phyloP scores from a whole-genome alignment of 2,329 filamentous ascomycete species.

The Colletotrichum limetticola region DNA sequence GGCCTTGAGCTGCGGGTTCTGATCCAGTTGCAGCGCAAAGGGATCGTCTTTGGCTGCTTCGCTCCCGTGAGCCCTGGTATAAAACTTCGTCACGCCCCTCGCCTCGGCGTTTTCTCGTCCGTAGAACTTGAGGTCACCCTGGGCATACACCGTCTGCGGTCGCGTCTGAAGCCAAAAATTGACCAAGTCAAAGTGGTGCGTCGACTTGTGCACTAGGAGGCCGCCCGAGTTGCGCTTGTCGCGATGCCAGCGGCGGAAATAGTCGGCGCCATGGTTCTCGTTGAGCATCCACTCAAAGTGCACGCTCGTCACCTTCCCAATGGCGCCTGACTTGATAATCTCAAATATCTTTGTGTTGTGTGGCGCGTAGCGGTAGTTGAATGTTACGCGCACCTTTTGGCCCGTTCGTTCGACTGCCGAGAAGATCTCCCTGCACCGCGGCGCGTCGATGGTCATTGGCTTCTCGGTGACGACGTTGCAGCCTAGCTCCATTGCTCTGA shows the following conservation, averaged over 20 bases:
- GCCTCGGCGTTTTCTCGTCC: conserved; percentile 60
- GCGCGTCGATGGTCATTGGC: conserved; percentile 62
- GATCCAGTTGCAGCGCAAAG: conserved; percentile 67
- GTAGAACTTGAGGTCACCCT: conserved; percentile 60
- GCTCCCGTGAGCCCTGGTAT: conserved; percentile 61
- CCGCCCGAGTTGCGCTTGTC: conserved; percentile 60
- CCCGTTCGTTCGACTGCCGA: conserved; percentile 60
- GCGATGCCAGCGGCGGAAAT: conserved; percentile 62
- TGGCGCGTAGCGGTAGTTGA: conserved; percentile 63
- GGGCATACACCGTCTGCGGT: conserved; percentile 55
- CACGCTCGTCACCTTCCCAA: conserved; percentile 56
- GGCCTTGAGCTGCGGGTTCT: conserved; percentile 63
- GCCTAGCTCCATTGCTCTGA: conserved; percentile 63
- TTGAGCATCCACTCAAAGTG: conserved; percentile 64
- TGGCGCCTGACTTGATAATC: conserved; percentile 53
- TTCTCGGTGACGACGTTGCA: conserved; percentile 62
- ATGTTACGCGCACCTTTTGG: conserved; percentile 55
- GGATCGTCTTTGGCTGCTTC: conserved; percentile 63
- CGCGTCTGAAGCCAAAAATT: conserved; percentile 59
- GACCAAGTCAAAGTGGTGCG: conserved; percentile 63
- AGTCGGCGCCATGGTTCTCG: conserved; percentile 59
- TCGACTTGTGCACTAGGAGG: conserved; percentile 60
- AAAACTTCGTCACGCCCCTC: conserved; percentile 59
- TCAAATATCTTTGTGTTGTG: conserved; percentile 62
- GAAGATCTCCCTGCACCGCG: conserved; percentile 65